Evolutionary conservation across 116 monocot species (phyloP), one percentile per base, ranked within the genome.

Genomic region (Phalaenopsis hybrid): DNA sequence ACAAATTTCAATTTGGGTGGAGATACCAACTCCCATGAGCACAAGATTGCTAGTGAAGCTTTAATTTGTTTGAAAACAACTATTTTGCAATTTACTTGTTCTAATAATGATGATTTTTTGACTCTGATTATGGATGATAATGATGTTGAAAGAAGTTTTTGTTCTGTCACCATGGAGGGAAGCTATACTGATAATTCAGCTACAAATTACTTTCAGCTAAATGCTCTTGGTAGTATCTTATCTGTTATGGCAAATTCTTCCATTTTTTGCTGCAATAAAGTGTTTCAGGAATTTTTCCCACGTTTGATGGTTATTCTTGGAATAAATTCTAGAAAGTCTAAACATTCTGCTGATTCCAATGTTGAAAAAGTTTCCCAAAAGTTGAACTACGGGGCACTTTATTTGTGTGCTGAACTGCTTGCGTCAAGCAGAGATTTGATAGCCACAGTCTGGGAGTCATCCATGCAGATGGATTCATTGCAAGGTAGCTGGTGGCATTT

Each of bases 321-420:
- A 79, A 73, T 90, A 77, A 21, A 81, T 57, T 58, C 65, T n/a
- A 78, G 23, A 45, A 46, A 78, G 73, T 51, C 89, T 78, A 73
- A 63, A 73, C 4, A 72, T 48, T 50, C 44, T 82, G 65, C 50
- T 21, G 67, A 51, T 75, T 78, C 1, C 23, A 78, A 51, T 20
- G 59, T 20, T 34, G 50, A 76, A 43, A 75, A 51, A 58, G 79
- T 79, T 83, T 69, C 78, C 10, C 76, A 70, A 55, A 74, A n/a
- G 12, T 75, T 88, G 81, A 88, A 89, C 78, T 83, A 83, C 77
- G 92, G 93, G 79, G 90, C 94, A 49, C 85, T 96, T 49, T 99
- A 93, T 81, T 83, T 99, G 75, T 89, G 82, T 84, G 87, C 86
- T 79, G 88, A 89, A 84, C 86, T 99, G 69, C 85, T 99, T 88